Evolutionary conservation across 495 filamentous ascomycete genomes (phyloP).

Genomic region (Xylaria longipes): DNA sequence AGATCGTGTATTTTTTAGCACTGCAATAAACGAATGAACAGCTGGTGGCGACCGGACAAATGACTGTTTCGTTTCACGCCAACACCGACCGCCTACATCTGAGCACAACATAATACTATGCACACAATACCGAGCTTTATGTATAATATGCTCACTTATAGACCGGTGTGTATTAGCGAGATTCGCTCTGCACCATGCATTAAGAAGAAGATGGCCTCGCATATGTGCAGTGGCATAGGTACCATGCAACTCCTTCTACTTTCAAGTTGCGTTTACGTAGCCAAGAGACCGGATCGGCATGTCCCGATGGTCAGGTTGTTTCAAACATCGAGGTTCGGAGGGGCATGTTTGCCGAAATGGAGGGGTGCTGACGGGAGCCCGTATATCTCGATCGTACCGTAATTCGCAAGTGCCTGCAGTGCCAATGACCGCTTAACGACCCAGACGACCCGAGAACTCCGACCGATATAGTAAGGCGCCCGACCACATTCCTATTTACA

Average conservation of each 20-base stretch:
- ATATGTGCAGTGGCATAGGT: neutral
- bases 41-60: neutral
- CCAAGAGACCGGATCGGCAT: constrained; percentile 22
- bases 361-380: neutral
- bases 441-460: neutral
- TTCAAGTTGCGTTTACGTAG: neutral
- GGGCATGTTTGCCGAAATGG: constrained; percentile 3
- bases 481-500: neutral
- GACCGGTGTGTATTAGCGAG: constrained; percentile 1
- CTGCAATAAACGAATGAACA: neutral
- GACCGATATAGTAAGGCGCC: no score
- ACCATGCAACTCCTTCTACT: neutral
- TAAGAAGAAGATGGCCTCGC: neutral
- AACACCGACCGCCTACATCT: neutral
- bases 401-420: neutral
- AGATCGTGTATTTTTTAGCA: neutral
- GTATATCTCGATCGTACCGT: neutral
- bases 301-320: constrained; percentile 18
- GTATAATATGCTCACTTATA: neutral
- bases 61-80: neutral
- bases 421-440: no score
- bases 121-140: neutral
- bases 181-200: neutral
- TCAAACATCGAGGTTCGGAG: constrained; percentile 16
- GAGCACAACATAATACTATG: neutral